phyloP scores from a whole-genome alignment of 2,329 filamentous ascomycete species.

The Metarhizium album region DNA sequence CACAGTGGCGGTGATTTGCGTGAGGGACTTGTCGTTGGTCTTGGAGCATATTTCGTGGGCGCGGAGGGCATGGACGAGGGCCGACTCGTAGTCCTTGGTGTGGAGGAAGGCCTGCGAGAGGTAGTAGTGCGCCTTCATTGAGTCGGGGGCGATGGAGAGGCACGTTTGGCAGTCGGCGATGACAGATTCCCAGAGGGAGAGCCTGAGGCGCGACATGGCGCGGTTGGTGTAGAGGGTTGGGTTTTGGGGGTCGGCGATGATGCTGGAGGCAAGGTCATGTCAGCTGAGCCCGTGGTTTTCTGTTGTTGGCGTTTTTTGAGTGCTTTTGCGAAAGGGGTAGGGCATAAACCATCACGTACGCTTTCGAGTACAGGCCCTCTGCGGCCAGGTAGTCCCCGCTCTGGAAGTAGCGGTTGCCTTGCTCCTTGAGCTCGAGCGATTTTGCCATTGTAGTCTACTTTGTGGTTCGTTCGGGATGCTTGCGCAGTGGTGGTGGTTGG shows the following conservation, averaged over 20 bases:
- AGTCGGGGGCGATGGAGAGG: constrained; percentile 51
- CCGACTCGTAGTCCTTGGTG: constrained; percentile 54
- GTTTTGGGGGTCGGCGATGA: constrained; percentile 68
- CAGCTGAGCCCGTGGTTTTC: background rate
- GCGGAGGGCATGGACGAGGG: constrained; percentile 55
- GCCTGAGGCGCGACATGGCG: constrained; percentile 68
- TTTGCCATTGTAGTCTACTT: constrained; percentile 18
- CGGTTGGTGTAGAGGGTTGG: constrained; percentile 81
- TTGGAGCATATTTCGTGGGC: constrained; percentile 63
- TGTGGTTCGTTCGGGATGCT: background rate
- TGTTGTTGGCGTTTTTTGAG: background rate
- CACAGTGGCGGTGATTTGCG: constrained; percentile 62
- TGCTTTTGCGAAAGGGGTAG: constrained; percentile 5
- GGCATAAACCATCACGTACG: constrained; percentile 42
- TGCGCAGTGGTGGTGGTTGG: background rate
- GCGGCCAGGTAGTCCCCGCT: constrained; percentile 53
- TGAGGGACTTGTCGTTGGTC: constrained; percentile 54
- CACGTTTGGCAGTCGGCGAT: constrained; percentile 69
- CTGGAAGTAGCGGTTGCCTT: constrained; percentile 56
- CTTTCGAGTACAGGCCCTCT: constrained; percentile 62
- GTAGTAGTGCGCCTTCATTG: constrained; percentile 77
- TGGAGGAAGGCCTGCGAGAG: constrained; percentile 75
- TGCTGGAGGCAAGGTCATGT: constrained; percentile 32
- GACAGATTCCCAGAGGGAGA: constrained; percentile 61
- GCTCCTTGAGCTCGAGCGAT: constrained; percentile 36